phyloP scores from a whole-genome alignment of 805 yeast species.

The Nakazawaea molendinolei region DNA sequence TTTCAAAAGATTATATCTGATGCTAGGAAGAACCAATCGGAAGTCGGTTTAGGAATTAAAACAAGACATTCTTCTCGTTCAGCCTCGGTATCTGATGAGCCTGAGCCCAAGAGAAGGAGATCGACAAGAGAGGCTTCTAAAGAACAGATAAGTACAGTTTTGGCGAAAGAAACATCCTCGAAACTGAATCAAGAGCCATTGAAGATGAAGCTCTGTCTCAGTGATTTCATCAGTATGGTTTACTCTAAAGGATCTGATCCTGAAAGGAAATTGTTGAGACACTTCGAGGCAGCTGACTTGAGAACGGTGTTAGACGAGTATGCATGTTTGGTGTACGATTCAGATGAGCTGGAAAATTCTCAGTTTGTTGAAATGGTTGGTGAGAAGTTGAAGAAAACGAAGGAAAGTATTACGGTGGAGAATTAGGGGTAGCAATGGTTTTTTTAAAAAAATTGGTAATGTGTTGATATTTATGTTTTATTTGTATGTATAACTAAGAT shows the following conservation, averaged over 20 bases:
- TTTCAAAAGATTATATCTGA: constrained; percentile 18
- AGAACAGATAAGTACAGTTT: not conserved
- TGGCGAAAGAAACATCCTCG: not conserved
- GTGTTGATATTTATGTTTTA: too few species aligned
- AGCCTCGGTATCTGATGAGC: constrained; percentile 1
- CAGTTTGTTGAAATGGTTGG: constrained; percentile 2
- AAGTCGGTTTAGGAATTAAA: constrained; percentile 2
- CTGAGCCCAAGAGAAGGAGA: constrained; percentile 7
- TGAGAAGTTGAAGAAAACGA: constrained; percentile 4
- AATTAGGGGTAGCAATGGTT: too few species aligned
- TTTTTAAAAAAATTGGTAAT: too few species aligned
- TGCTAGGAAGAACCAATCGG: constrained; percentile 14
- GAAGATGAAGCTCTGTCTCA: constrained; percentile 5
- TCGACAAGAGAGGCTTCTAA: constrained; percentile 7
- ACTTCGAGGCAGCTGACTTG: constrained; percentile 3
- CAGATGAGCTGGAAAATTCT: constrained; percentile 1
- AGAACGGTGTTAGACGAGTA: not conserved
- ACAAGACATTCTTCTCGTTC: too few species aligned
- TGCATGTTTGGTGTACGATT: constrained; percentile 3
- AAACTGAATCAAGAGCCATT: not conserved
- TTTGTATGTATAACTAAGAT: too few species aligned
- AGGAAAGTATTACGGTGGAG: too few species aligned
- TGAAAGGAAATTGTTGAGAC: constrained; percentile 6
- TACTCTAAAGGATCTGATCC: not conserved
- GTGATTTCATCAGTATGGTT: constrained; percentile 4